Evolutionary conservation across 2,329 filamentous ascomycete species (phyloP), one percentile per base, ranked within the genome.

Genomic region (Fusarium acutatum): DNA sequence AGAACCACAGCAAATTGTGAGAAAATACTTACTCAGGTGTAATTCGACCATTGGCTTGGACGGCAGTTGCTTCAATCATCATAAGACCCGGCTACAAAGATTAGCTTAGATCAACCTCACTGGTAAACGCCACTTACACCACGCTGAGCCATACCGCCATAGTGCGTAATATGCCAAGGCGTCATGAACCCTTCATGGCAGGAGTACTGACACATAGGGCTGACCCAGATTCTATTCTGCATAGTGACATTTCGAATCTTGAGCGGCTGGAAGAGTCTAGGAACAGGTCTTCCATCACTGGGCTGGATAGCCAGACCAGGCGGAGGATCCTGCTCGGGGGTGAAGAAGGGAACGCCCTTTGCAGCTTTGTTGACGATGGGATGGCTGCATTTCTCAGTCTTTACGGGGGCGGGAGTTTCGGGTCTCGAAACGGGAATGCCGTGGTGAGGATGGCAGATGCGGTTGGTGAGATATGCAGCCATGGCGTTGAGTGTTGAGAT

Each of bases 151-250:
- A 95, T 94, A 26, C 92, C 91, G 24, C 93, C 93, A 35, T 94
- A 84, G 75, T 95, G 93, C 5, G 92, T 89, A 40, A 92, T 80
- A 79, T 95, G 93, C 92, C 92, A 95, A 67, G 88, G 83, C 0
- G 90, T 93, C 72, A 89, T 87, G 79, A 93, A 91, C 15, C 93
- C 84, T 43, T 85, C 80, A 34, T 82, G 75, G 5, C 84, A 81
- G 10, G 81, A 83, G 71, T 86, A 86, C 72, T 86, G 85, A 68
- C 86, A 87, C 77, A 88, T 82, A 3, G 86, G 86, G 34, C 84
- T 82, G 26, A 86, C 74, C 72, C 84, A 81, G 62, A 88, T 82
- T 20, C 86, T 84, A 71, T 88, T 87, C 35, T 81, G 83, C 72
- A 88, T 76, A 20, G 79, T 81, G 26, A 85, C 67, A 22, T 81